These are phyloP conservation scores for Caryopteris hybrid DNA, from an alignment of 305 asterid genomes.

Conservation along the genomic window DNA sequence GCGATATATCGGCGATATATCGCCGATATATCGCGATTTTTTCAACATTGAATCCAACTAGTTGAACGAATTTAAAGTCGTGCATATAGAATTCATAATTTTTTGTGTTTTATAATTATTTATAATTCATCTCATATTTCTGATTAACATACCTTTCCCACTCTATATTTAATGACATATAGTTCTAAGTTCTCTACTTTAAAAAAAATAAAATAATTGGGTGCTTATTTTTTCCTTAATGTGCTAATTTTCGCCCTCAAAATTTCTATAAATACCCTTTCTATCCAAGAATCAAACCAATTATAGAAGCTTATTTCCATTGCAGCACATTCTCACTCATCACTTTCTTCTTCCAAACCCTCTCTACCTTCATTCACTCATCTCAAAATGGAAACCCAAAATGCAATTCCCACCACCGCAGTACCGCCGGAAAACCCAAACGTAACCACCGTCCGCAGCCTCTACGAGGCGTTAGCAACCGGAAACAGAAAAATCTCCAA, in stretches of 20 bases:
- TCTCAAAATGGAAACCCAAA: slow-evolving; percentile 11
- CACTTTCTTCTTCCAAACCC: background rate
- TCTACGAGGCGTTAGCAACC: slow-evolving; percentile 49
- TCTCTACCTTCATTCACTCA: background rate
- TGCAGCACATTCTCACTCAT: background rate
- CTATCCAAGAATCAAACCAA: background rate
- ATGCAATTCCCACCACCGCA: background rate
- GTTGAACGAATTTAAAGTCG: too few species aligned
- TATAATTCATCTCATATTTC: too few species aligned
- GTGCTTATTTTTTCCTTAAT: too few species aligned
- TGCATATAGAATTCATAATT: too few species aligned
- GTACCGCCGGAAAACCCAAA: slow-evolving; percentile 29
- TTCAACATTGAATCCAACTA: too few species aligned
- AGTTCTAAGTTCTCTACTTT: too few species aligned
- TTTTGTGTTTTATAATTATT: too few species aligned
- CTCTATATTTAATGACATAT: too few species aligned
- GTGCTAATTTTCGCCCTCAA: background rate
- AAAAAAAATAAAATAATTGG: too few species aligned
- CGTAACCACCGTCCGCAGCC: slow-evolving; percentile 36
- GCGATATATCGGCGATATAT: too few species aligned
- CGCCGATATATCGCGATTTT: too few species aligned
- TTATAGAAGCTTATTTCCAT: background rate
- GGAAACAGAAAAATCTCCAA: slow-evolving; percentile 29
- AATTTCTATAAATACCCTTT: slow-evolving; percentile 13
- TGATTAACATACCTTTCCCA: too few species aligned